These are phyloP conservation scores for Synchytrium microbalum DNA, from an alignment of 371 early-diverging fungal species.

Conservation along the genomic window DNA sequence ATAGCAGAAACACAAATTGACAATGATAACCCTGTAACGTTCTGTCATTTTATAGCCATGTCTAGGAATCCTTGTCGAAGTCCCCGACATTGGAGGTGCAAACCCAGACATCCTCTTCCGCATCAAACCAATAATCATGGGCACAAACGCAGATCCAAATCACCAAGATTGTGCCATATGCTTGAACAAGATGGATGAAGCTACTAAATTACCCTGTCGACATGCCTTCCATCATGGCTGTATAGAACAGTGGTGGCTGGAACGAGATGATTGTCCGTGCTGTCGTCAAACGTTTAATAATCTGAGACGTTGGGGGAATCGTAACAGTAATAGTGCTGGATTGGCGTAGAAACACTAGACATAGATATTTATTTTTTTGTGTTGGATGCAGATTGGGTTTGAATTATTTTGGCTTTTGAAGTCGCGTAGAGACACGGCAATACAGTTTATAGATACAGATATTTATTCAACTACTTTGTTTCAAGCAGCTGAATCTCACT, in stretches of 20 bases:
- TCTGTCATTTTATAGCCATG: neutral
- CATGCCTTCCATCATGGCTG: neutral
- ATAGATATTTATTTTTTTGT: too few species aligned
- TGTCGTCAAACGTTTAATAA: constrained; percentile 1
- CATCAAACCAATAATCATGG: neutral
- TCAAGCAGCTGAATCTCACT: too few species aligned
- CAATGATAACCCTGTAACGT: too few species aligned
- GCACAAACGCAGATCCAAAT: neutral
- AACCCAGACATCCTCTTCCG: neutral
- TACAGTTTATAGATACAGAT: too few species aligned
- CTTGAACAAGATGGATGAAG: neutral
- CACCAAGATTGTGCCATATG: neutral
- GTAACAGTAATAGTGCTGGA: too few species aligned
- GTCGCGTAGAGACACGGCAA: too few species aligned
- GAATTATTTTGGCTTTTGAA: too few species aligned
- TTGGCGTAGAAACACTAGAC: too few species aligned
- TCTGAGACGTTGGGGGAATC: neutral
- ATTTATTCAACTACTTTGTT: too few species aligned
- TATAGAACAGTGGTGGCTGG: neutral
- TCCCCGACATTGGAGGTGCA: neutral
- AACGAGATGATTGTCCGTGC: neutral
- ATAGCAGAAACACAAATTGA: too few species aligned
- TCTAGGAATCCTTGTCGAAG: neutral
- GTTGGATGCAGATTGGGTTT: too few species aligned
- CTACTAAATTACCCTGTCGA: constrained; percentile 3